A percentile compares a stretch with the other conserved stretches of the same genome.
Evolutionary conservation across 805 yeast genomes (phyloP).

Genomic region (Citeromyces matritensis): DNA sequence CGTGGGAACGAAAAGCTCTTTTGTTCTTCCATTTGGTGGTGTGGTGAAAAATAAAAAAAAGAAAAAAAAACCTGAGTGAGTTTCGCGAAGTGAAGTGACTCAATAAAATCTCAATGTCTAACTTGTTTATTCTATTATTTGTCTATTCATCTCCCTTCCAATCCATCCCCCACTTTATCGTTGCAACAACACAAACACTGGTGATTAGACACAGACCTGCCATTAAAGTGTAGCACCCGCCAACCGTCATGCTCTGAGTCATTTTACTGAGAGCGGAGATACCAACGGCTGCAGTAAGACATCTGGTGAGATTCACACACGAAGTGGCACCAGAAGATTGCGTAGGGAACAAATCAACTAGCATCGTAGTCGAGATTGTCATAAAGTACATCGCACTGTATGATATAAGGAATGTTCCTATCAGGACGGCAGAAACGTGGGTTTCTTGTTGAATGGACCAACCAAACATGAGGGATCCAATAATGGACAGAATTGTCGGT

Average conservation of each 20-base stretch:
- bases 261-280: constrained; percentile 44
- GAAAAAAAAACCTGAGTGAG: no score
- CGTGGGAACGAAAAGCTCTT: constrained; percentile 56
- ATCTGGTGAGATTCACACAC: constrained; percentile 48
- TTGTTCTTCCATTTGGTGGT: constrained; percentile 13
- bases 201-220: not conserved
- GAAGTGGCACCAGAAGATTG: constrained; percentile 55
- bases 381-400: constrained; percentile 33
- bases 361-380: constrained; percentile 39
- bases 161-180: no score
- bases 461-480: constrained; percentile 35
- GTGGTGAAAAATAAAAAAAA: not conserved
- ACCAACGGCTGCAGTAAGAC: constrained; percentile 45
- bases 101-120: no score
- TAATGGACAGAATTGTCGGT: constrained; percentile 22
- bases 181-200: not conserved
- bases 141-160: no score
- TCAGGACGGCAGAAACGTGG: constrained; percentile 32
- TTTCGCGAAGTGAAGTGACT: no score
- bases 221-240: constrained; percentile 51
- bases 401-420: constrained; percentile 37
- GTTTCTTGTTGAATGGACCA: constrained; percentile 40
- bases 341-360: constrained; percentile 53
- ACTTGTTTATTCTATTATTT: no score
- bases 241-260: constrained; percentile 37